phyloP scores from a whole-genome alignment of 371 early-diverging fungal genomes.

The Mortierella polycephala region DNA sequence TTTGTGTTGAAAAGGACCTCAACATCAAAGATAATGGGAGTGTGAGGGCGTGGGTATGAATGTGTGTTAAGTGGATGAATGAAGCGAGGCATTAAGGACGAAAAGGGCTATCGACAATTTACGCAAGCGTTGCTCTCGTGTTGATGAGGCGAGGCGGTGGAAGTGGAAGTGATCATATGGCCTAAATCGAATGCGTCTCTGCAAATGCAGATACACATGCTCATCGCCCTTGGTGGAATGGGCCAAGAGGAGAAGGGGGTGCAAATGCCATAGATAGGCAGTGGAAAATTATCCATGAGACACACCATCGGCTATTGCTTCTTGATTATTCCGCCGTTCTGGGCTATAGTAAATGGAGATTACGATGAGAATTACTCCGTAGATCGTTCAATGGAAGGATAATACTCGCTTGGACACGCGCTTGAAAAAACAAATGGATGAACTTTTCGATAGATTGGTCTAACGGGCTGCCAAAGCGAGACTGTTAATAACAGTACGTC shows the following conservation, averaged over 20 bases:
- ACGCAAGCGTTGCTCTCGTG: slow-evolving; percentile 1
- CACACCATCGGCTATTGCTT: no score
- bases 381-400: no score
- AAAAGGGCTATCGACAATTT: no score
- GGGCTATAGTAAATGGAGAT: no score
- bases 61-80: no score
- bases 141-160: background rate
- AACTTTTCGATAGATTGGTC: background rate
- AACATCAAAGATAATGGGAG: no score
- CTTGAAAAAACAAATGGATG: background rate
- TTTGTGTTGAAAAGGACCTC: no score
- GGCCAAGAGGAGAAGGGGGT: no score
- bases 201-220: background rate
- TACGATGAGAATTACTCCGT: no score
- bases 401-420: background rate
- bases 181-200: background rate
- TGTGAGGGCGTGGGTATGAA: no score
- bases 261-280: background rate
- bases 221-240: background rate
- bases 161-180: background rate
- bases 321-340: no score
- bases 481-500: background rate
- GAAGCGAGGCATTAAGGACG: no score
- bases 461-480: background rate
- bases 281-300: background rate